phyloP scores from a whole-genome alignment of 768 basidiomycete species.

The Vishniacozyma victoriae region DNA sequence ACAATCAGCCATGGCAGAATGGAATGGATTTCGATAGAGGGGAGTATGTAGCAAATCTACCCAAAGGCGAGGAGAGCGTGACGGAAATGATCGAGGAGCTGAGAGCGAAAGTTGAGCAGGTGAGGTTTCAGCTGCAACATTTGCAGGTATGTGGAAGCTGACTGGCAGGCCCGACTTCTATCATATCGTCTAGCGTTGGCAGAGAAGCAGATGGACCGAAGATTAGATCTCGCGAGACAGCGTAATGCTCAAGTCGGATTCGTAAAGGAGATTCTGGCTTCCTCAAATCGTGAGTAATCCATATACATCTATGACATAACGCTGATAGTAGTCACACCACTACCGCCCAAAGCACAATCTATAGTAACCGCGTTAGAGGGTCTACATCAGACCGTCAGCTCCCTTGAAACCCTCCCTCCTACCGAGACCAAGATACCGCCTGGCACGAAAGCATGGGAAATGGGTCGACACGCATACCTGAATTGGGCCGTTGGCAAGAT shows the following conservation, averaged over 20 bases:
- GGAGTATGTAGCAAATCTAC: conserved; percentile 39
- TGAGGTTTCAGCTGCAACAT: conserved; percentile 47
- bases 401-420: conserved; percentile 50
- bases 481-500: conserved; percentile 68
- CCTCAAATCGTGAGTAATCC: conserved; percentile 32
- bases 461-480: conserved; percentile 64
- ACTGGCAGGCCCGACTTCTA: conserved; percentile 60
- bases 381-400: too few relatives aligned
- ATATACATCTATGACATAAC: neutral
- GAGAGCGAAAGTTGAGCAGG: conserved; percentile 62
- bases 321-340: conserved; percentile 22
- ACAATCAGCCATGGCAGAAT: conserved; percentile 53
- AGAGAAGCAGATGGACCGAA: conserved; percentile 51
- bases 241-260: conserved; percentile 41
- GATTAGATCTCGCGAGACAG: conserved; percentile 50
- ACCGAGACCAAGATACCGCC: conserved; percentile 35
- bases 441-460: conserved; percentile 68
- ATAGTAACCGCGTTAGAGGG: too few relatives aligned
- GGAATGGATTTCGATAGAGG: conserved; percentile 62
- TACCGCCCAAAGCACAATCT: conserved; percentile 12
- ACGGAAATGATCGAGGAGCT: conserved; percentile 65
- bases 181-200: conserved; percentile 57
- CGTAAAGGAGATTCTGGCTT: conserved; percentile 24
- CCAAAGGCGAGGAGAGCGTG: conserved; percentile 53
- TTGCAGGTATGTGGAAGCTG: neutral